Percentiles rank a stretch among this genome's conserved stretches.
Evolutionary conservation across 352 stramenopile species (phyloP).

Genomic region (Thalassiosira hispida): DNA sequence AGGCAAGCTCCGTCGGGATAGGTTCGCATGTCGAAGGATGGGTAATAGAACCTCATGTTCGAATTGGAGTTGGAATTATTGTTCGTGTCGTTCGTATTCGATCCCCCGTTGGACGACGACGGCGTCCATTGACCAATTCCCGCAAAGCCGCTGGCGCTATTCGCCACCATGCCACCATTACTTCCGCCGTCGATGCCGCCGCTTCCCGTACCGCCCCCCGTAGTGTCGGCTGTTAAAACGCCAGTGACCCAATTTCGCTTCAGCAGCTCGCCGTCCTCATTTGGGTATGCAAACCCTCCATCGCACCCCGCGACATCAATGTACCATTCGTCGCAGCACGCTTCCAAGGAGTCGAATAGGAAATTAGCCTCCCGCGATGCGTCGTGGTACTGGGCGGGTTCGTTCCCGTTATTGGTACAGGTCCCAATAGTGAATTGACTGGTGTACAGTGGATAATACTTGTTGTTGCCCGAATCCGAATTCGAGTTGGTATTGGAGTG

Average conservation of each 20-base stretch:
- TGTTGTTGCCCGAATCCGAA: not conserved
- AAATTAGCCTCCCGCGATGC: not conserved
- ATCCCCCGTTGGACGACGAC: too few relatives aligned
- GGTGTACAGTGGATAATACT: slow-evolving; percentile 24
- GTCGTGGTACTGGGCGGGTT: slow-evolving; percentile 16
- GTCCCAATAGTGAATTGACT: slow-evolving; percentile 5
- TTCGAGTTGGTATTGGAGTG: not conserved
- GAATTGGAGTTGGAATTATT: not conserved
- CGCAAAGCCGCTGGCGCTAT: not conserved
- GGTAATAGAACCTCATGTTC: slow-evolving; percentile 13
- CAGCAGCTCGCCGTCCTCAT: not conserved
- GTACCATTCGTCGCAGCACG: slow-evolving; percentile 28
- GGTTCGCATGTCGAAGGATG: slow-evolving; percentile 31
- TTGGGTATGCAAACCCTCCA: slow-evolving; percentile 6
- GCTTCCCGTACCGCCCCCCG: too few relatives aligned
- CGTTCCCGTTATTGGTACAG: slow-evolving; percentile 34
- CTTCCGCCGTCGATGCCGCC: not conserved
- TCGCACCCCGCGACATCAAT: slow-evolving; percentile 9
- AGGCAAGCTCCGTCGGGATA: slow-evolving; percentile 43
- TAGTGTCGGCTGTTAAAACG: too few relatives aligned
- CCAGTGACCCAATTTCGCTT: slow-evolving; percentile 5
- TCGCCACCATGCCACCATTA: not conserved
- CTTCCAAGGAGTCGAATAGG: slow-evolving; percentile 2
- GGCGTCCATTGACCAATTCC: too few relatives aligned
- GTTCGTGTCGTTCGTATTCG: not conserved